These are phyloP conservation scores for Yamadazyma membranifaciens DNA, from an alignment of 1,139 yeast genomes.

Conservation along the genomic window DNA sequence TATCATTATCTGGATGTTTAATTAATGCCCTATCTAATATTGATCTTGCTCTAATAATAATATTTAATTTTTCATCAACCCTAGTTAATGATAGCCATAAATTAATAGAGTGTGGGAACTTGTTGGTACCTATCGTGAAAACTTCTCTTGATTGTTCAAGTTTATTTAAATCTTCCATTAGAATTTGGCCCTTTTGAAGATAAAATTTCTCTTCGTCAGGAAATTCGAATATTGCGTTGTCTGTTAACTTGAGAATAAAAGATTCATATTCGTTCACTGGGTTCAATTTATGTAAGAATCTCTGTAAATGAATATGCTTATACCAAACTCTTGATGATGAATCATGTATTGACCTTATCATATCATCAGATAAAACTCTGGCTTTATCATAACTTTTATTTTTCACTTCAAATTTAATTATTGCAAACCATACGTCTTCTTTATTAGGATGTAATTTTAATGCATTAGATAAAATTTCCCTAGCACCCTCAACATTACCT, in stretches of 20 bases:
- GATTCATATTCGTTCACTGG: constrained; percentile 9
- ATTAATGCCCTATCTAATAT: constrained; percentile 66
- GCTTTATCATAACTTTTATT: constrained; percentile 40
- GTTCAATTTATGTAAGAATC: constrained; percentile 25
- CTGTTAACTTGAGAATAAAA: constrained; percentile 37
- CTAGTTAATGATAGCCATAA: constrained; percentile 61
- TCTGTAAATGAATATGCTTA: constrained; percentile 57
- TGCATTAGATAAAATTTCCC: constrained; percentile 51
- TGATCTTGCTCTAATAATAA: constrained; percentile 65
- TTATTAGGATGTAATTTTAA: constrained; percentile 36
- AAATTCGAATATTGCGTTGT: constrained; percentile 45
- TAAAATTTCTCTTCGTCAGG: constrained; percentile 51
- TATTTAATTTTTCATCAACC: constrained; percentile 45
- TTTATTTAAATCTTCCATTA: constrained; percentile 22
- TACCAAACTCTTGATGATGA: constrained; percentile 56
- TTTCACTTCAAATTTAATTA: constrained; percentile 59
- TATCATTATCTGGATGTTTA: constrained; percentile 47
- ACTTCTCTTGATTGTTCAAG: constrained; percentile 45
- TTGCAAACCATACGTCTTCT: constrained; percentile 69
- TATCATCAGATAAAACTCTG: constrained; percentile 37
- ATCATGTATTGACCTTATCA: constrained; percentile 25
- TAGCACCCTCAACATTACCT: constrained; percentile 51
- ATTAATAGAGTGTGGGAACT: constrained; percentile 38
- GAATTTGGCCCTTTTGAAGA: constrained; percentile 59
- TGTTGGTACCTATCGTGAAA: constrained; percentile 48